Base-by-base conservation (phyloP, 1,284 basidiomycete species). In the Sutorius eximius region DNA sequence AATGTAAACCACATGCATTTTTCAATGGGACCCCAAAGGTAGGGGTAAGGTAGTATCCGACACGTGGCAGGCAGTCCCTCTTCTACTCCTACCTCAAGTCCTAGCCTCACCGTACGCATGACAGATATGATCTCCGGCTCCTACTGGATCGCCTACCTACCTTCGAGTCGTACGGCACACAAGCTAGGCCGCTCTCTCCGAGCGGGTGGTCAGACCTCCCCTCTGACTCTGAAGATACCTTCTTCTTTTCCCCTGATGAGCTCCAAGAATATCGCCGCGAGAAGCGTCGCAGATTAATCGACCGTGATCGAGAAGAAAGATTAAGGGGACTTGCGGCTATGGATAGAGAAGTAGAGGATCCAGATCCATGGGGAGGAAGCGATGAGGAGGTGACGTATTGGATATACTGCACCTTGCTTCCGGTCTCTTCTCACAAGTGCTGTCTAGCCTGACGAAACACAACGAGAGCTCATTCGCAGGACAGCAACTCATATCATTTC, bases 151-250 rank as follows among this genome's bases (percentile, higher is more conserved):
- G 77, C 4, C 64, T 79, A 0, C 77, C 77, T 34, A 18, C 57
- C n/a, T 29, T 43, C 2, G 41, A 18, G 41, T 36, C 51, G 30
- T 52, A 53, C 36, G 16, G 5, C 11, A 34, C 24, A 36, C 61
- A 41, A 10, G 20, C 10, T 22, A 49, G 61, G 57, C 54, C 60
- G 9, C 56, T 42, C 24, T 85, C 84, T 0, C 82, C 85, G 7
- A 74, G 77, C 3, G 89, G 87, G 30, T 93, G 89, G 86, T 87
- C 87, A 0, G 87, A 91, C 64, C 77, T 93, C 0, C 86, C 91
- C 3, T 93, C 91, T 0, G 92, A 94, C 64, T 68, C 81, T 1
- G 91, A 93, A 72, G 90, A 93, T 59, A 86, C 81, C 0, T 94
- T 91, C 70, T 88, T 89, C 71, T 78, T 93, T 56, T 78, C 82